Base-by-base conservation (phyloP, 2,329 filamentous ascomycete species). In the Penicillium sp. region DNA sequence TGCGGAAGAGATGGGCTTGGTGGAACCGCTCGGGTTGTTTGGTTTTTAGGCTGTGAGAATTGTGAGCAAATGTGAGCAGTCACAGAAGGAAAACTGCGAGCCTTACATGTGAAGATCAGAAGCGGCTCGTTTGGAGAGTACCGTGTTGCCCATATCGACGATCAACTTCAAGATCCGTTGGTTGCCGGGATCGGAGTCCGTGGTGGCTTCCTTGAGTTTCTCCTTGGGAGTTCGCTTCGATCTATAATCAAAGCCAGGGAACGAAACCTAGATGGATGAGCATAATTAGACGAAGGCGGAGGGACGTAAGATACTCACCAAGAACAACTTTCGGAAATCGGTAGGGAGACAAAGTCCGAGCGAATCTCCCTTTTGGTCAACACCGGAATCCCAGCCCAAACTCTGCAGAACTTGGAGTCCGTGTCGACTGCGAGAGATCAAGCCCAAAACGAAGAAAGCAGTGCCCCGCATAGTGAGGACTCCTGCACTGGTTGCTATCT, bases 381-480 rank as follows among this genome's bases (percentile, higher is more conserved):
- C 88, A 56, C 91, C 93, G 10, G 91, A 90, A 66, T 96, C 92
- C 95, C 95, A 99, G 12, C 92, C 92, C 67, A 89, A 82, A 67
- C 96, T 90, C 1, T 88, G 87, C 15, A 99, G 77, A 55, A 97
- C 96, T 71, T 96, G 91, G 27, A 97, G 83, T 0, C 94, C 94
- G 67, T 97, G 93, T 9, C 91, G 81, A 49, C 93, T 97, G 51
- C 94, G 83, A 1, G 92, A 97, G 52, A 99, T 93, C 54, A 99
- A 78, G 0, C 94, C 94, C 0, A 99, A 77, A 0, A 97, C 94
- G 66, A 97, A 99, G 73, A 97, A 97, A 1, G 94, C 94, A 0
- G 95, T 99, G 37, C 95, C 94, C 42, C 95, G 84, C 65, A 99
- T 81, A 55, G 91, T 96, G 85, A 99, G 88, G 47, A 99, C 89